Percentiles rank a stretch among this genome's conserved stretches.
Evolutionary conservation across 208 protist species (phyloP).

Genomic region (Acanthamoeba lenticulata): DNA sequence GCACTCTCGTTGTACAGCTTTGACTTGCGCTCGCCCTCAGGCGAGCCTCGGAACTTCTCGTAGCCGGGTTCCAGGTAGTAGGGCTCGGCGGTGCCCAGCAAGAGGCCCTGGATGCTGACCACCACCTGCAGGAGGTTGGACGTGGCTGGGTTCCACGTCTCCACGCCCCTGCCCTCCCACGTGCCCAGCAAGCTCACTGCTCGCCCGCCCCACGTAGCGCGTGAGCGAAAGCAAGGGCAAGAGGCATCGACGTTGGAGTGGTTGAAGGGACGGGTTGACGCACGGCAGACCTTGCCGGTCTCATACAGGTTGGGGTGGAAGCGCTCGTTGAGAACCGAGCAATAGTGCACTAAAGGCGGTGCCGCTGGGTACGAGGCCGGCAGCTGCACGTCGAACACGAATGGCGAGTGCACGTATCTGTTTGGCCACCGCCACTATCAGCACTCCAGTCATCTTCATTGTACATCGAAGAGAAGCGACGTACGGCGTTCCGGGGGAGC

Average conservation of each 20-base stretch:
- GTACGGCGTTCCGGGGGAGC: not conserved
- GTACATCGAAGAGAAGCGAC: not conserved
- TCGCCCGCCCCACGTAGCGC: not conserved
- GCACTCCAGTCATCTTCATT: no score
- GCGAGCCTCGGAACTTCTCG: not conserved
- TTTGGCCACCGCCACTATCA: not conserved
- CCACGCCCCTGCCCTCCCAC: conserved; percentile 30
- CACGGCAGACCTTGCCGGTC: conserved; percentile 48
- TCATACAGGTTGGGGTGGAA: conserved; percentile 55
- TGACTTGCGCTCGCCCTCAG: not conserved
- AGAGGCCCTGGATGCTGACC: conserved; percentile 39
- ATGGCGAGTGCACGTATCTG: conserved; percentile 34
- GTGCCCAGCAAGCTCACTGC: conserved; percentile 46
- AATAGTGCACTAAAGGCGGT: conserved; percentile 39
- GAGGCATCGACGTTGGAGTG: no score
- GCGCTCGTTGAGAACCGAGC: not conserved
- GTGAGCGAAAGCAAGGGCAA: not conserved
- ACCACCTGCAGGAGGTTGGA: conserved; percentile 43
- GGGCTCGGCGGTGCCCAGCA: conserved; percentile 35
- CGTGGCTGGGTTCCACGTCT: conserved; percentile 6
- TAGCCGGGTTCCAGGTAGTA: conserved; percentile 54
- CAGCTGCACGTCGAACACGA: conserved; percentile 47
- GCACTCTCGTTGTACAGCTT: conserved; percentile 58
- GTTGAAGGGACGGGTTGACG: not conserved
- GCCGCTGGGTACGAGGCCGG: not conserved